Conservation (phyloP, 441 rosid species). For the Eutrema salsugineum region DNA sequence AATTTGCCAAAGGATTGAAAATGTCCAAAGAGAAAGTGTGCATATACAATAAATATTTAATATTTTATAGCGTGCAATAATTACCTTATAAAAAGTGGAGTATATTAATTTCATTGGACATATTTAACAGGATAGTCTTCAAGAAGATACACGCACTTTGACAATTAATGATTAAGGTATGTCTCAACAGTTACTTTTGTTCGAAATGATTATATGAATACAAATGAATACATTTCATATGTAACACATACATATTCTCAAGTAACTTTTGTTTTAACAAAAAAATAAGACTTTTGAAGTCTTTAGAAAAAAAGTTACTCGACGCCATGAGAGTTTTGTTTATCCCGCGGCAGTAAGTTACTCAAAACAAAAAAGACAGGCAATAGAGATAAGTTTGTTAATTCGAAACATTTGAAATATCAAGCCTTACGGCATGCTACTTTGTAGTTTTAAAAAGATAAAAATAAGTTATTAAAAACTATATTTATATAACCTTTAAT, state of each 20-base stretch:
- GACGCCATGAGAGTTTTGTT: too few relatives aligned
- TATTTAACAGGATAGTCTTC: background rate
- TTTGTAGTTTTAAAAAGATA: too few relatives aligned
- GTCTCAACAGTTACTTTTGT: background rate
- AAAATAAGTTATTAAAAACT: too few relatives aligned
- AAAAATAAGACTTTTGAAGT: background rate
- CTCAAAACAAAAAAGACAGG: too few relatives aligned
- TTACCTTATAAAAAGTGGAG: background rate
- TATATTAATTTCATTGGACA: background rate
- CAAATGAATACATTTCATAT: background rate
- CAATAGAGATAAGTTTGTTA: too few relatives aligned
- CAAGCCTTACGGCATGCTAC: too few relatives aligned
- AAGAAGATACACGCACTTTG: conserved; percentile 17
- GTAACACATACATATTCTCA: background rate
- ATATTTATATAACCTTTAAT: too few relatives aligned
- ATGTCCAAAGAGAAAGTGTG: background rate
- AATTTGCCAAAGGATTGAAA: background rate
- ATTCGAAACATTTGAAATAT: too few relatives aligned
- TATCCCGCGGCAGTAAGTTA: too few relatives aligned
- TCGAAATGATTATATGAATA: conserved; percentile 14
- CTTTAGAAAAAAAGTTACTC: too few relatives aligned
- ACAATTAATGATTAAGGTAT: background rate
- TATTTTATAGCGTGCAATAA: background rate
- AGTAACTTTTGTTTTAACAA: background rate
- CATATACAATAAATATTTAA: too few relatives aligned